Evolutionary conservation across 2,329 filamentous ascomycete genomes (phyloP).

Genomic region (Teratosphaeriaceae sp.): DNA sequence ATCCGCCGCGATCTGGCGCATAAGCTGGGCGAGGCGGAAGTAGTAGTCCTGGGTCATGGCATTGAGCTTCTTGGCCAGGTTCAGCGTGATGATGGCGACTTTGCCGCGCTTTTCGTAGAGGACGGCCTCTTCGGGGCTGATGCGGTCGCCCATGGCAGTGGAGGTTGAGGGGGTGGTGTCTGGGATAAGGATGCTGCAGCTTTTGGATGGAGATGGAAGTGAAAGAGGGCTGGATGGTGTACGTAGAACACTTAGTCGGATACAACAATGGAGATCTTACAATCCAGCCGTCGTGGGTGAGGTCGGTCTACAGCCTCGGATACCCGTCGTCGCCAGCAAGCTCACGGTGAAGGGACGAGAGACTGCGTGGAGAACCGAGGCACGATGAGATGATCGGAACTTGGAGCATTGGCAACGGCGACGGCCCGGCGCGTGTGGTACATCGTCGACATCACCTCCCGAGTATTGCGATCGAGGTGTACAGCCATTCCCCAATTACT

Average conservation of each 20-base stretch:
- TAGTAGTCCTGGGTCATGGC: slow-evolving; percentile 67
- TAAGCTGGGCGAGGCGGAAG: slow-evolving; percentile 64
- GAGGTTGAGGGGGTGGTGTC: too few species aligned
- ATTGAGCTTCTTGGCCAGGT: slow-evolving; percentile 81
- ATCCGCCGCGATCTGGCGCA: slow-evolving; percentile 70
- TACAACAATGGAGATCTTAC: too few species aligned
- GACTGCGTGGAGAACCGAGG: background rate
- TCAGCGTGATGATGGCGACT: slow-evolving; percentile 78
- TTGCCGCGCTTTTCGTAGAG: slow-evolving; percentile 59
- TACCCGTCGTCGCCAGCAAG: background rate
- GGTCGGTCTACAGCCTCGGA: background rate
- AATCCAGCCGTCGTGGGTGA: background rate
- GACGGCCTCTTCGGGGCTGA: slow-evolving; percentile 38
- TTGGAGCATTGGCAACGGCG: background rate
- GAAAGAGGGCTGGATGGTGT: background rate
- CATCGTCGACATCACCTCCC: background rate
- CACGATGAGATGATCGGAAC: background rate
- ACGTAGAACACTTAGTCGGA: too few species aligned
- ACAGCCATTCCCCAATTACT: background rate
- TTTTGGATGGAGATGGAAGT: background rate
- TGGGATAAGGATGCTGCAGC: too few species aligned
- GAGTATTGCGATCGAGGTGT: too few species aligned
- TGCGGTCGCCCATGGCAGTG: background rate
- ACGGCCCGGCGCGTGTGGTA: background rate
- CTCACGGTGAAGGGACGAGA: background rate